Evolutionary conservation across 2,329 filamentous ascomycete species (phyloP).

Genomic region (Basipetospora chlamydospora): DNA sequence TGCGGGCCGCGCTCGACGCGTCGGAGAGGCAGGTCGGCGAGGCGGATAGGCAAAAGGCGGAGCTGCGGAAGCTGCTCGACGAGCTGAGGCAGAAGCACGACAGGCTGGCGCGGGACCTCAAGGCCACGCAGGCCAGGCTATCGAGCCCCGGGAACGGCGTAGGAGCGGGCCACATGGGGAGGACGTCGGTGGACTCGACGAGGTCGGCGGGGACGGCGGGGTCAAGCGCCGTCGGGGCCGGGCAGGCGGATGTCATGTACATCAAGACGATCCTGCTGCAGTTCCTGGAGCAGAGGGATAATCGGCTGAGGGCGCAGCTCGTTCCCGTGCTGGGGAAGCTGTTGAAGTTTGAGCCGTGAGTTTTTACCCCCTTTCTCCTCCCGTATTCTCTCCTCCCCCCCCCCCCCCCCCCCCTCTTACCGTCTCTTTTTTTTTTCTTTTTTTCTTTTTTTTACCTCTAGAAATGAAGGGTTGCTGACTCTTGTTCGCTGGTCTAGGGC

Average conservation of each 20-base stretch:
- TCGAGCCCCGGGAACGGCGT: slow-evolving; percentile 10
- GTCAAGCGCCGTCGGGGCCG: slow-evolving; percentile 10
- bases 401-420: neutral
- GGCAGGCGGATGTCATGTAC: slow-evolving; percentile 42
- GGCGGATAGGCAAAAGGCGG: slow-evolving; percentile 67
- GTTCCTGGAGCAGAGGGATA: slow-evolving; percentile 70
- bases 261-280: slow-evolving; percentile 70
- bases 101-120: slow-evolving; percentile 57
- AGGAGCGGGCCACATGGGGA: slow-evolving; percentile 22
- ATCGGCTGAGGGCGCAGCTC: slow-evolving; percentile 58
- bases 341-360: slow-evolving; percentile 62
- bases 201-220: slow-evolving; percentile 17
- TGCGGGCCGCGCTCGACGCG: slow-evolving; percentile 71
- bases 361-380: slow-evolving; percentile 9
- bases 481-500: slow-evolving; percentile 9
- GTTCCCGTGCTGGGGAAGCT: slow-evolving; percentile 66
- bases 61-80: slow-evolving; percentile 62
- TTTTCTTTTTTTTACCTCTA: too few species aligned
- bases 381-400: neutral
- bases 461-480: slow-evolving; percentile 11
- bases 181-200: slow-evolving; percentile 31
- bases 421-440: too few species aligned
- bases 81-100: slow-evolving; percentile 66
- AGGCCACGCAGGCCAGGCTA: slow-evolving; percentile 34
- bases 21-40: slow-evolving; percentile 74